These are phyloP conservation scores for Cercospora sp. DNA, from an alignment of 2,329 filamentous ascomycete species.

Conservation along the genomic window DNA sequence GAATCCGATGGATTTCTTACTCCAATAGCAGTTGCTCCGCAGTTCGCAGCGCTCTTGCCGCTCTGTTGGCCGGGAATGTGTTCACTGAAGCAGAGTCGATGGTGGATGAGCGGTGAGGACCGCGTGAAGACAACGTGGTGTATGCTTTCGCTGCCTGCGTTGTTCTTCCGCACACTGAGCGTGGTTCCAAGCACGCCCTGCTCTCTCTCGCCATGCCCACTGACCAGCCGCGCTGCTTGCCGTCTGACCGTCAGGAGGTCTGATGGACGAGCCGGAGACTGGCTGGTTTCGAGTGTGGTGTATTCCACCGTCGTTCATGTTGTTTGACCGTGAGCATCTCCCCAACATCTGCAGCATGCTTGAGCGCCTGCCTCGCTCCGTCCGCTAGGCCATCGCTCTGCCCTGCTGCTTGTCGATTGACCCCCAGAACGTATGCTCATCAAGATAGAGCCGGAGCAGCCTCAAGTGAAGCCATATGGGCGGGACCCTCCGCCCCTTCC, in stretches of 20 bases:
- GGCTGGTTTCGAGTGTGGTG: not conserved
- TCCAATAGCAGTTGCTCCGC: not conserved
- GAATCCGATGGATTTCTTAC: not conserved
- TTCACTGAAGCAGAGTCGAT: not conserved
- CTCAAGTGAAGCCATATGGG: not conserved
- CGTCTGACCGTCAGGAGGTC: not conserved
- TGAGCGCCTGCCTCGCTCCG: not conserved
- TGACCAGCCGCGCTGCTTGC: not conserved
- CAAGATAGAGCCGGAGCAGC: not conserved
- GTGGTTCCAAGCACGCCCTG: not conserved
- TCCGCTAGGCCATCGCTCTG: not conserved
- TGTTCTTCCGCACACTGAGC: not conserved
- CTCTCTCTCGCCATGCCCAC: not conserved
- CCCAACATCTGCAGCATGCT: not conserved
- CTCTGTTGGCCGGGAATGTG: not conserved
- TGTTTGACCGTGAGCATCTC: not conserved
- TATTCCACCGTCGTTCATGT: not conserved
- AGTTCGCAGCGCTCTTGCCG: not conserved
- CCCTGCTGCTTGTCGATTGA: not conserved
- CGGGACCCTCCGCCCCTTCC: not conserved
- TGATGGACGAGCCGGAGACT: not conserved
- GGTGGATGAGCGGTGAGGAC: too few species aligned
- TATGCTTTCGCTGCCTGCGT: not conserved
- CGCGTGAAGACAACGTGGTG: not conserved
- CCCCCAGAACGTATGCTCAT: not conserved